phyloP scores from a whole-genome alignment of 2,329 filamentous ascomycete genomes.

The Beauveria scarabaeidicola region DNA sequence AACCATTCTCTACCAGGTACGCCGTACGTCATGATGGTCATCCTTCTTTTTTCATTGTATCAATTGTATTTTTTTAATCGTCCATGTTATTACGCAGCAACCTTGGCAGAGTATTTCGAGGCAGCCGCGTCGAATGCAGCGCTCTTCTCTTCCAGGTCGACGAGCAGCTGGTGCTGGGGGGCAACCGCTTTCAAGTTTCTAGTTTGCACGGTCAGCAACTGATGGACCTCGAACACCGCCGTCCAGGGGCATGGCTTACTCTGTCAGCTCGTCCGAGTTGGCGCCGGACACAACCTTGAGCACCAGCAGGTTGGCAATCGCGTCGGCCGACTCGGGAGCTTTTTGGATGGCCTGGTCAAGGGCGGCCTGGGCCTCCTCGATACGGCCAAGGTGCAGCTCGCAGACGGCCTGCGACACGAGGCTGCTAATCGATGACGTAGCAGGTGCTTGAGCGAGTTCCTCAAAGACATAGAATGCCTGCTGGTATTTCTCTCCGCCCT shows the following conservation, averaged over 20 bases:
- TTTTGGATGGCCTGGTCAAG: slow-evolving; percentile 71
- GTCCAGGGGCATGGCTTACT: slow-evolving; percentile 38
- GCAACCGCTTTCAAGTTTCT: slow-evolving; percentile 51
- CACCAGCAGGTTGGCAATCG: slow-evolving; percentile 76
- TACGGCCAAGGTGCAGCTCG: slow-evolving; percentile 80
- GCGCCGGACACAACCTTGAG: slow-evolving; percentile 70
- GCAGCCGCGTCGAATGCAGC: slow-evolving; percentile 80
- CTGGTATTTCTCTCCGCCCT: slow-evolving; percentile 95
- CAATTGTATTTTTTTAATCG: background rate
- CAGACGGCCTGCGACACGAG: slow-evolving; percentile 84
- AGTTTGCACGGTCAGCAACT: slow-evolving; percentile 18
- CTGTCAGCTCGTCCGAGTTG: slow-evolving; percentile 51
- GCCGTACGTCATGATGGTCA: slow-evolving; percentile 5
- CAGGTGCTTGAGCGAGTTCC: slow-evolving; percentile 81
- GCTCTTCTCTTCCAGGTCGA: slow-evolving; percentile 72
- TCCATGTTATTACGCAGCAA: slow-evolving; percentile 39
- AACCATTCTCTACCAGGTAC: slow-evolving; percentile 3
- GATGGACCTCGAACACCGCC: background rate
- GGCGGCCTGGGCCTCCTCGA: slow-evolving; percentile 82
- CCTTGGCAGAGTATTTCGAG: slow-evolving; percentile 79
- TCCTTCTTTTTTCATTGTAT: background rate
- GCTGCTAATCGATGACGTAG: slow-evolving; percentile 65
- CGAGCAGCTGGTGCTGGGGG: slow-evolving; percentile 61
- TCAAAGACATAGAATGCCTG: slow-evolving; percentile 97
- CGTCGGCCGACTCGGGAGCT: slow-evolving; percentile 61